A percentile compares a stretch with the other conserved stretches of the same genome.
Conservation (phyloP, 2,329 filamentous ascomycete species). For the Anthostomella pinea region DNA sequence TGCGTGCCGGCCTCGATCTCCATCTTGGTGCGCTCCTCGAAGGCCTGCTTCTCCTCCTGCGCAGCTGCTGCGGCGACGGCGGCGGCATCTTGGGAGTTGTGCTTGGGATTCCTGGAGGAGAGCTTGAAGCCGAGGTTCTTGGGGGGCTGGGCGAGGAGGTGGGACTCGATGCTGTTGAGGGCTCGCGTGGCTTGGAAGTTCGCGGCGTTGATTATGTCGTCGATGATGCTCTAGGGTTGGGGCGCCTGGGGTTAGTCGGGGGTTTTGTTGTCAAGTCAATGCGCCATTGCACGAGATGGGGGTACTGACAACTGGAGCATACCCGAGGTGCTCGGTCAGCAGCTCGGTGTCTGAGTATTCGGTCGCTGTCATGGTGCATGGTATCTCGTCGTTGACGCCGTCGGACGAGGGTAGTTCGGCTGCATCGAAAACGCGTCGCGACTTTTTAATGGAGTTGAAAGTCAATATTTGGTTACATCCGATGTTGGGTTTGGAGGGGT, state of each 20-base stretch:
- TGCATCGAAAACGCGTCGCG: slow-evolving; percentile 15
- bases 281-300: background rate
- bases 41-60: slow-evolving; percentile 36
- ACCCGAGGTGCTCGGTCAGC: slow-evolving; percentile 92
- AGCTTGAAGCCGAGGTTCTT: slow-evolving; percentile 75
- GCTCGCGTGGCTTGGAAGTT: slow-evolving; percentile 92
- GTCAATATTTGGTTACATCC: slow-evolving; percentile 34
- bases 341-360: slow-evolving; percentile 58
- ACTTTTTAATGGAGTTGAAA: slow-evolving; percentile 13
- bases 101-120: slow-evolving; percentile 5
- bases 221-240: slow-evolving; percentile 75
- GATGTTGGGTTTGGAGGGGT: slow-evolving; percentile 24
- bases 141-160: slow-evolving; percentile 71
- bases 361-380: slow-evolving; percentile 31
- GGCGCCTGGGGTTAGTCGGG: slow-evolving; percentile 9
- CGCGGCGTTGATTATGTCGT: slow-evolving; percentile 96
- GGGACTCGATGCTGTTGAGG: slow-evolving; percentile 81
- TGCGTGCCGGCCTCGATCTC: slow-evolving; percentile 90
- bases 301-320: slow-evolving; percentile 77
- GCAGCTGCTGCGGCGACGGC: too few relatives aligned
- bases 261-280: too few relatives aligned
- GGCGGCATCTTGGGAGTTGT: slow-evolving; percentile 38
- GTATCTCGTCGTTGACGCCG: slow-evolving; percentile 10
- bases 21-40: slow-evolving; percentile 41
- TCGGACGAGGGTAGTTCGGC: background rate